Conservation (phyloP, 345 rosid species). For the Xanthoceras sorbifolium region DNA sequence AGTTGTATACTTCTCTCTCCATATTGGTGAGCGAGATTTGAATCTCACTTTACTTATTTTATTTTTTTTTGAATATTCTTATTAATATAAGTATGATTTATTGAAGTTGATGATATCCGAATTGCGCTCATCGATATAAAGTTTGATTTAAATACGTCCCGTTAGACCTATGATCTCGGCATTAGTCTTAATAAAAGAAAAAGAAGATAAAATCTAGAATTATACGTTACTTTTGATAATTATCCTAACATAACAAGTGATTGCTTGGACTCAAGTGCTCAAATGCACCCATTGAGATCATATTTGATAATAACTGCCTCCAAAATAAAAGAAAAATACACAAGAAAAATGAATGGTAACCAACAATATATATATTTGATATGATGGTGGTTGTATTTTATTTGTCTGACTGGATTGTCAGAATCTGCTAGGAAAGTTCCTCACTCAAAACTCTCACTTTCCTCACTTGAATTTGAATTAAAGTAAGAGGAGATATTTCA, state of each 20-base stretch:
- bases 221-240: not conserved
- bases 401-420: conserved; percentile 15
- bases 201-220: not conserved
- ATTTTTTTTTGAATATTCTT: too few species aligned
- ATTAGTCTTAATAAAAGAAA: too few species aligned
- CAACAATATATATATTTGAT: not conserved
- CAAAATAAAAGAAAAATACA: not conserved
- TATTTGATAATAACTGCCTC: not conserved
- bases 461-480: conserved; percentile 17
- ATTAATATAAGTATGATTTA: too few species aligned
- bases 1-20: too few species aligned
- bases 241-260: not conserved
- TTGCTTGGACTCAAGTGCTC: not conserved
- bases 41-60: too few species aligned
- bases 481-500: conserved; percentile 3
- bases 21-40: too few species aligned
- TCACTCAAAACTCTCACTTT: not conserved
- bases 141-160: too few species aligned
- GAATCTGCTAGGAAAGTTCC: conserved; percentile 50
- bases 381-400: not conserved
- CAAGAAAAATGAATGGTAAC: not conserved
- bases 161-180: too few species aligned
- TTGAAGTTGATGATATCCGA: too few species aligned
- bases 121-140: too few species aligned
- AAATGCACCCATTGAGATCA: not conserved